phyloP scores from a whole-genome alignment of 1,284 basidiomycete genomes.

The Ustilago bromivora region DNA sequence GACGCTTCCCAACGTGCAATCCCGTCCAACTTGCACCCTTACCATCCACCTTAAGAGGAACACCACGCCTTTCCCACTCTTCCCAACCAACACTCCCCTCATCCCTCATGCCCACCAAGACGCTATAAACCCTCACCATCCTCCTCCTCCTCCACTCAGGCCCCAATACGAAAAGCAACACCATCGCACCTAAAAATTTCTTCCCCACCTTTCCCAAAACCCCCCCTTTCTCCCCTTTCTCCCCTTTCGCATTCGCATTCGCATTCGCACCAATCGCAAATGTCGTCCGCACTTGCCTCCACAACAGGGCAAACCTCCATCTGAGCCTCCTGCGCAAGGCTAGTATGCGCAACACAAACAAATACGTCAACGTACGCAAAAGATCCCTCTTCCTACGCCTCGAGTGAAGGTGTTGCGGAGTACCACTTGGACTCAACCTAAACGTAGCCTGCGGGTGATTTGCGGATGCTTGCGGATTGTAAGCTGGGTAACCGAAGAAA shows the following conservation, averaged over 20 bases:
- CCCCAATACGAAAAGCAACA: slow-evolving; percentile 30
- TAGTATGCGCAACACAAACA: slow-evolving; percentile 66
- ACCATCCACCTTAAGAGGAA: not conserved
- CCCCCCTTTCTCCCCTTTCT: not conserved
- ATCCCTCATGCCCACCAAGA: not conserved
- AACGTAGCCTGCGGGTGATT: slow-evolving; percentile 16
- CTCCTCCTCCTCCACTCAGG: slow-evolving; percentile 35
- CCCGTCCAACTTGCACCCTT: slow-evolving; percentile 22
- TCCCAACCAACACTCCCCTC: slow-evolving; percentile 28
- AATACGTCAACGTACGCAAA: slow-evolving; percentile 65
- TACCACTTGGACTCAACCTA: slow-evolving; percentile 12
- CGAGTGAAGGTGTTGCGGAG: slow-evolving; percentile 50
- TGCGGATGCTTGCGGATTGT: slow-evolving; percentile 20
- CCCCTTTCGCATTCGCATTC: not conserved
- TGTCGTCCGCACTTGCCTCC: slow-evolving; percentile 20
- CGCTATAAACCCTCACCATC: slow-evolving; percentile 19
- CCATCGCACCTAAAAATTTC: slow-evolving; percentile 20
- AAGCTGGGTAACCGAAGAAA: slow-evolving; percentile 83
- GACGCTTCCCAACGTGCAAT: slow-evolving; percentile 29
- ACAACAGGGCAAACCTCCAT: slow-evolving; percentile 31
- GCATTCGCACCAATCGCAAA: slow-evolving; percentile 20
- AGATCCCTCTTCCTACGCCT: slow-evolving; percentile 63
- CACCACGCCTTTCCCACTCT: slow-evolving; percentile 26
- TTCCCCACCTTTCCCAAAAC: slow-evolving; percentile 3
- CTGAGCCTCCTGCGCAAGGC: slow-evolving; percentile 55